Conservation (phyloP, 2,329 filamentous ascomycete species). For the Colletotrichum lindemuthianum region DNA sequence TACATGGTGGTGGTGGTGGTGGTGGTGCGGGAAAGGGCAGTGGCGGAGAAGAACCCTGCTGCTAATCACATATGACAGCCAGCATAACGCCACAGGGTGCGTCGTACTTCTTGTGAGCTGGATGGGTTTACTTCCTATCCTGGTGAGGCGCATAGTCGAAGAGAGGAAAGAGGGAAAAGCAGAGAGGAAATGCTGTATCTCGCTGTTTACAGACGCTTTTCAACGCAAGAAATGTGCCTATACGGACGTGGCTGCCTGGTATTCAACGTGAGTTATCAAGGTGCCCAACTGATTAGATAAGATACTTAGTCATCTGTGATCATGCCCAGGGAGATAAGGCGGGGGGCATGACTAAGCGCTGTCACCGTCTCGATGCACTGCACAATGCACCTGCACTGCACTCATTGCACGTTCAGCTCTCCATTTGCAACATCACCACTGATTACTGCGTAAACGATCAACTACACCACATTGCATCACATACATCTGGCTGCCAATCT, state of each 20-base stretch:
- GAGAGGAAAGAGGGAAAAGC: slow-evolving; percentile 11
- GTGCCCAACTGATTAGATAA: too few relatives aligned
- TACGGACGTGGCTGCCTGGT: too few relatives aligned
- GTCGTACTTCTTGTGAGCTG: neutral
- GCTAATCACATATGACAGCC: slow-evolving; percentile 3
- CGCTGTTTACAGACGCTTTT: neutral
- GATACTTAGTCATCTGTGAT: too few relatives aligned
- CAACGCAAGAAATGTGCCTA: too few relatives aligned
- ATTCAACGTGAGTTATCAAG: too few relatives aligned
- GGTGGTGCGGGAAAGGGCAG: slow-evolving; percentile 16
- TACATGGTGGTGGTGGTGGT: neutral
- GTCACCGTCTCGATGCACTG: too few relatives aligned
- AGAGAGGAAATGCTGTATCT: neutral
- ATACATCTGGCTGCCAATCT: too few relatives aligned
- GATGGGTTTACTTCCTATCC: neutral
- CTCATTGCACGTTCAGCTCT: too few relatives aligned
- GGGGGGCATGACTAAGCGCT: slow-evolving; percentile 13
- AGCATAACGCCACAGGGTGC: neutral
- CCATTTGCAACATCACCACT: neutral
- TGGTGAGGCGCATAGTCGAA: neutral
- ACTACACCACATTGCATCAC: too few relatives aligned
- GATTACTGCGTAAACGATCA: too few relatives aligned
- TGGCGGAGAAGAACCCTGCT: slow-evolving; percentile 11
- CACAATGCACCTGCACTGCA: too few relatives aligned
- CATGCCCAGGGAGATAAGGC: neutral